Base-by-base conservation (phyloP, 1,139 yeast species). In the Suhomyces bokatorum region DNA sequence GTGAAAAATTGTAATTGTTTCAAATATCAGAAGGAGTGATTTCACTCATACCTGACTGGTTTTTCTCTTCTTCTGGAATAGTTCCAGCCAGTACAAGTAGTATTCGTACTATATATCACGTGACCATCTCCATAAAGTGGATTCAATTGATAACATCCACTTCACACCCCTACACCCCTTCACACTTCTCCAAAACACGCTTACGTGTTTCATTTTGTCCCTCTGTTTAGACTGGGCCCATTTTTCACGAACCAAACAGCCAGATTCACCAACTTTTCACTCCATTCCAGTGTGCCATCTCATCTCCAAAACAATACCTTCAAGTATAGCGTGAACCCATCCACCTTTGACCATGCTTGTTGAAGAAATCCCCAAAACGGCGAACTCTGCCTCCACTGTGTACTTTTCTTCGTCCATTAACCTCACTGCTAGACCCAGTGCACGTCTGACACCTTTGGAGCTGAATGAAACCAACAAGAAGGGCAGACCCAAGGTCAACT, bases 371-470 rank as follows among this genome's bases (percentile, higher is more conserved):
- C 78, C 79, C n/a, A 70, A 64, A 48, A 52, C 63, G 13, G 55
- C 59, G 29, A 63, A 63, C 43, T 50, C 69, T 40, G 57, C 64
- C 37, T 62, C 75, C 8, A 73, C 77, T 1, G 59, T 74, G 6
- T 74, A 74, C 54, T 74, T 74, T 53, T 61, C 72, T 31, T 73
- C 78, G n/a, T 67, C 75, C 32, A 66, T 74, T 37, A 74, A 73
- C 50, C 56, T 73, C 17, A 64, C 74, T 2, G 78, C 79, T 3
- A 55, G 78, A 24, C 71, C 74, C 26, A 52, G 57, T 17, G 49
- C 58, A 12, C 42, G 59, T 10, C 52, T 52, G n/a, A 60, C 54
- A 8, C 63, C 56, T 12, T 60, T 60, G 40, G 60, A 46, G 14
- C 32, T 55, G 14, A 59, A 56, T 42, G 52, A 62, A 29, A 42